These are phyloP conservation scores for Golubevia sp. DNA, from an alignment of 1,284 basidiomycete species.

Conservation along the genomic window DNA sequence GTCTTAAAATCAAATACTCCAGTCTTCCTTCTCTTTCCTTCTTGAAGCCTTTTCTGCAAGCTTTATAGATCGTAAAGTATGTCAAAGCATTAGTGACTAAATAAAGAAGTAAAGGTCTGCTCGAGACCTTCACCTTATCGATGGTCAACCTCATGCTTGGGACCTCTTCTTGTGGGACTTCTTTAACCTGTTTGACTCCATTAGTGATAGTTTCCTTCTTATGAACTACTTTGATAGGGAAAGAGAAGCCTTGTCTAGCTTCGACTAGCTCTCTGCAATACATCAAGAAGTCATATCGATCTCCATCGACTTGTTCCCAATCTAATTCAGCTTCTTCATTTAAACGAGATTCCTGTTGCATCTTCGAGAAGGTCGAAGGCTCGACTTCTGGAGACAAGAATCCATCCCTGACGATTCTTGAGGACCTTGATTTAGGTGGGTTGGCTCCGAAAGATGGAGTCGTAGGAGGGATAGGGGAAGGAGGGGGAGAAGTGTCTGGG, in stretches of 20 bases:
- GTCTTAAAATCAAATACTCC: conserved; percentile 40
- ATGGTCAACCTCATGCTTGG: conserved; percentile 53
- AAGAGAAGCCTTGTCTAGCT: conserved; percentile 41
- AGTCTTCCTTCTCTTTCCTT: conserved; percentile 22
- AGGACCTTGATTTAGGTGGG: neutral
- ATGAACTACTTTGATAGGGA: conserved; percentile 18
- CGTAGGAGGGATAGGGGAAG: neutral
- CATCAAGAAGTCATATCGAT: conserved; percentile 34
- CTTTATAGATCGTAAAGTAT: neutral
- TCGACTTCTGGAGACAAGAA: conserved; percentile 13
- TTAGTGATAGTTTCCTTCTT: neutral
- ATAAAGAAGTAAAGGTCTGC: conserved; percentile 25
- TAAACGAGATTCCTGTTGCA: conserved; percentile 15
- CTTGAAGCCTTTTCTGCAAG: conserved; percentile 21
- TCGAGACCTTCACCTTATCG: conserved; percentile 42
- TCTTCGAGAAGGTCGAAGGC: conserved; percentile 16
- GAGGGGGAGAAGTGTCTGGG: no score
- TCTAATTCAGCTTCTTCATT: conserved; percentile 25
- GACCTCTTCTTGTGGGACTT: conserved; percentile 4
- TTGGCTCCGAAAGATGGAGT: conserved; percentile 4
- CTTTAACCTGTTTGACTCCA: neutral
- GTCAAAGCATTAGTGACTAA: conserved; percentile 3
- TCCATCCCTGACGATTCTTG: neutral
- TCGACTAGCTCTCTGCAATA: conserved; percentile 45
- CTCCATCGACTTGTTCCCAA: conserved; percentile 21